Base-by-base conservation (phyloP, 1,139 yeast species). In the Suhomyces anneliseae region DNA sequence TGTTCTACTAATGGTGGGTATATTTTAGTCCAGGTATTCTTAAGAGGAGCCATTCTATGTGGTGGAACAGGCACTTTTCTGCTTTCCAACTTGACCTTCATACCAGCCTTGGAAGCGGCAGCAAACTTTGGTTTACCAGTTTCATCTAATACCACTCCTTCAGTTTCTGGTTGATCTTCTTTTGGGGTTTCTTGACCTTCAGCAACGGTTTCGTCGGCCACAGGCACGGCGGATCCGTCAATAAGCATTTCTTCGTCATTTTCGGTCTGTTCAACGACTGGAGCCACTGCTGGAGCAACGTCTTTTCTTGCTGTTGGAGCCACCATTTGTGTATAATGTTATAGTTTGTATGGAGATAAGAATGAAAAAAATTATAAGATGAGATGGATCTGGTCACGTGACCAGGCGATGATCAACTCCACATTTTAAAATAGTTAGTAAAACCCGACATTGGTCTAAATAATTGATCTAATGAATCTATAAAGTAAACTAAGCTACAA, bases 1-100 rank as follows among this genome's bases (percentile, higher is more conserved):
- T 90, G 97, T 52, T 93, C 97, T 34, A 93, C 98, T 55, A 93
- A 76, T 7, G 99, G 98, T 34, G 96, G 96, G 64, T 93, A 95
- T 48, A 93, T 86, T 66, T 93, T 93, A 44, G 89, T 79, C 99
- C 99, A 93, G 43, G 85, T 79, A 54, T 82, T 81, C 66, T 90
- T 87, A 59, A 93, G 78, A 11, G 99, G 98, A 1, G 95, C 80
- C 90, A 93, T 85, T 75, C 99, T 81, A 66, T 93, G 98, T 32
- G 97, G 98, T 35, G 99, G 99, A 34, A 93, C 95, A 8, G 95
- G 82, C 11, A 95, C 88, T 63, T 90, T 90, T 71, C 98, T 81
- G 49, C 86, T 78, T 66, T 90, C 97, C 50, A 85, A 74, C 67
- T 89, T 89, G 34, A 90, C 95, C 54, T 79, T 81, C 70, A 76